These are phyloP conservation scores for Spiraea crenata DNA, from an alignment of 331 rosid species.

Conservation along the genomic window DNA sequence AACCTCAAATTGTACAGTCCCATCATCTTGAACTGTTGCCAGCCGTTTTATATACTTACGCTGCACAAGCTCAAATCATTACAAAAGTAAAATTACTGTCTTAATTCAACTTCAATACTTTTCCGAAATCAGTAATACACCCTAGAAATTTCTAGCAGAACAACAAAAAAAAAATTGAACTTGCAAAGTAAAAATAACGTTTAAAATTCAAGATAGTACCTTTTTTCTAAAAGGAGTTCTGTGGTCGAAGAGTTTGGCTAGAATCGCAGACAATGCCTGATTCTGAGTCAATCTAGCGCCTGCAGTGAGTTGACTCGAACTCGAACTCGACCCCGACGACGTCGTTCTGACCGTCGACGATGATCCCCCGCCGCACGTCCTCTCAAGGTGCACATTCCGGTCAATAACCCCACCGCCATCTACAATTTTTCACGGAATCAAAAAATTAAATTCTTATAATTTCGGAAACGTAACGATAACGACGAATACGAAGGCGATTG, in stretches of 20 bases:
- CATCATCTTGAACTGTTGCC: conserved; percentile 55
- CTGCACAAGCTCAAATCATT: conserved; percentile 38
- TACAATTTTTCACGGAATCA: neutral
- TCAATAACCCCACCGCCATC: conserved; percentile 35
- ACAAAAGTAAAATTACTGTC: too few species aligned
- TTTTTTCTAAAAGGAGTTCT: conserved; percentile 63
- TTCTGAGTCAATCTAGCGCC: conserved; percentile 24
- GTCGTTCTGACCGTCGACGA: conserved; percentile 14
- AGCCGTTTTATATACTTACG: conserved; percentile 48
- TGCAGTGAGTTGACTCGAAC: conserved; percentile 16
- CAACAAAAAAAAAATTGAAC: neutral
- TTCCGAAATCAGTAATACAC: too few species aligned
- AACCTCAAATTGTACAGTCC: conserved; percentile 70
- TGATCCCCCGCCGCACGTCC: conserved; percentile 16
- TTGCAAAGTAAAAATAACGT: neutral
- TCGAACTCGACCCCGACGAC: conserved; percentile 24
- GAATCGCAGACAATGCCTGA: conserved; percentile 23
- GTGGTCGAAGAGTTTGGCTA: conserved; percentile 49
- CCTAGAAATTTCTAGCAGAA: neutral
- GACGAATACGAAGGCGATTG: neutral
- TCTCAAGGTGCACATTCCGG: conserved; percentile 26
- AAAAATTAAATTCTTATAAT: neutral
- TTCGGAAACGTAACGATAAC: neutral
- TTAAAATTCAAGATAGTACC: conserved; percentile 36
- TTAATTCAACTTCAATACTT: too few species aligned